phyloP scores from a whole-genome alignment of 2,329 filamentous ascomycete genomes.

The Periconia sp. region DNA sequence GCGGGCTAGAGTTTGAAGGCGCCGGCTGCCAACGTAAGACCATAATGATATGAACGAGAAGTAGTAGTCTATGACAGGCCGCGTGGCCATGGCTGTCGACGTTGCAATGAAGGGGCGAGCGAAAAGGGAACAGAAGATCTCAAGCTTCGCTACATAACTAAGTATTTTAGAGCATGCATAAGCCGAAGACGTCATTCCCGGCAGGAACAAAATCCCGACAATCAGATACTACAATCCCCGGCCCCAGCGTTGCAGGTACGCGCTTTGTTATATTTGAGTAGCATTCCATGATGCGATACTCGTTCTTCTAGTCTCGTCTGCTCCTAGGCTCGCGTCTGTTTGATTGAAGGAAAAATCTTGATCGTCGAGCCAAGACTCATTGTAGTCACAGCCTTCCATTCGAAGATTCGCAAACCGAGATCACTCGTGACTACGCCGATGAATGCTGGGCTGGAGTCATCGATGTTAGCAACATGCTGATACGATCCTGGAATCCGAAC shows the following conservation, averaged over 20 bases:
- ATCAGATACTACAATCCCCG: no score
- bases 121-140: not conserved
- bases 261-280: no score
- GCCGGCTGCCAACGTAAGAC: constrained; percentile 38
- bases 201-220: no score
- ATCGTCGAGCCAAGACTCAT: not conserved
- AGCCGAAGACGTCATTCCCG: no score
- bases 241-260: no score
- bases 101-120: not conserved
- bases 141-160: not conserved
- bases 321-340: not conserved
- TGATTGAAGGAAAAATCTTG: not conserved
- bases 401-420: constrained; percentile 1
- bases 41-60: constrained; percentile 42
- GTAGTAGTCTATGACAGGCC: constrained; percentile 19
- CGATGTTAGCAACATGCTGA: not conserved
- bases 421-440: not conserved
- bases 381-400: constrained; percentile 1
- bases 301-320: not conserved
- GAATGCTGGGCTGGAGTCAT: constrained; percentile 1
- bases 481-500: not conserved
- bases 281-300: no score
- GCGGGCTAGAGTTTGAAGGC: constrained; percentile 23
- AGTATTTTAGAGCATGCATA: not conserved
- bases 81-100: constrained; percentile 4